Evolutionary conservation across 2,329 filamentous ascomycete genomes (phyloP).

Genomic region (Grosmannia clavigera): DNA sequence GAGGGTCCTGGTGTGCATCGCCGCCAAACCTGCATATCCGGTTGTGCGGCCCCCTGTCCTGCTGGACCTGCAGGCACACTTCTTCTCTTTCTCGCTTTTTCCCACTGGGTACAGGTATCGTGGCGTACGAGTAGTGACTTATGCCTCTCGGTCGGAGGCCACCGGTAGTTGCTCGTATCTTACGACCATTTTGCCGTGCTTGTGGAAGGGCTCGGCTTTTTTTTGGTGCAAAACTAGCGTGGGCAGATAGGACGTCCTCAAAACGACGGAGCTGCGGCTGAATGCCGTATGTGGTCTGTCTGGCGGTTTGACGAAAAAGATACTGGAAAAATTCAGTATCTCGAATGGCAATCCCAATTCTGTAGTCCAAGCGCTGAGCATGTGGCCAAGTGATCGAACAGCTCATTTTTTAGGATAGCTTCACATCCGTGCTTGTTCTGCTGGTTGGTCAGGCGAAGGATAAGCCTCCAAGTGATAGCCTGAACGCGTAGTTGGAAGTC

Average conservation of each 20-base stretch:
- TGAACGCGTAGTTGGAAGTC: not conserved
- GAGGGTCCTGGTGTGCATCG: not conserved
- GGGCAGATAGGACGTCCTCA: not conserved
- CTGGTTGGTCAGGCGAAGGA: not conserved
- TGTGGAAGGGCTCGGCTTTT: not conserved
- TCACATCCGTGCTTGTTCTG: not conserved
- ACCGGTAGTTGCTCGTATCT: not conserved
- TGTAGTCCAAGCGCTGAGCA: not conserved
- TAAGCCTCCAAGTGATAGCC: not conserved
- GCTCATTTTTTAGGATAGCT: not conserved
- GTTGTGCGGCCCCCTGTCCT: slow-evolving; percentile 3
- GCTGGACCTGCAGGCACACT: slow-evolving; percentile 7
- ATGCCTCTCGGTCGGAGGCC: not conserved
- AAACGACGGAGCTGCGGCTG: not conserved
- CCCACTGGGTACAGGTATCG: not conserved
- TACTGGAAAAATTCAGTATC: not conserved
- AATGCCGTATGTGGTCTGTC: not conserved
- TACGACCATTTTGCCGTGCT: not conserved
- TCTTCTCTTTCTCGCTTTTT: not conserved
- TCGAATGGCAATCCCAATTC: not conserved
- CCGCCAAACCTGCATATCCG: slow-evolving; percentile 6
- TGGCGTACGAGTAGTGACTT: too few relatives aligned
- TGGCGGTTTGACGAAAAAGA: not conserved
- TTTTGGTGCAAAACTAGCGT: not conserved
- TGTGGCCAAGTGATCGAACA: not conserved